phyloP scores from a whole-genome alignment of 805 yeast genomes.

The Kodamaea kakaduensis region DNA sequence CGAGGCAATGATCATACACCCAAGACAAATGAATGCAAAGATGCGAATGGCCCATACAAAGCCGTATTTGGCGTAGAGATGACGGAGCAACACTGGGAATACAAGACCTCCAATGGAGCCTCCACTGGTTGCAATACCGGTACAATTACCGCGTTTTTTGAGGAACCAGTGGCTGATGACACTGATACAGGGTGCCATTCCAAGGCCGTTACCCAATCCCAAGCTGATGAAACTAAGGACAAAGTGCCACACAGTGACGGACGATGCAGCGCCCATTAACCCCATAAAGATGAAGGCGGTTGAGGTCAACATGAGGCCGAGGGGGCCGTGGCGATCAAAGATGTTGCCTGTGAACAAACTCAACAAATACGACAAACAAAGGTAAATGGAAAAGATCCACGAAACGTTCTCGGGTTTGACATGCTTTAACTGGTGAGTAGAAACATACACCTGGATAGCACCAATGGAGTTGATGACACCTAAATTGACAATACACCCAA shows the following conservation, averaged over 20 bases:
- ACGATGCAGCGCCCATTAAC: slow-evolving; percentile 53
- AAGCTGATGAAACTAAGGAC: slow-evolving; percentile 52
- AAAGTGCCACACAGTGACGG: slow-evolving; percentile 55
- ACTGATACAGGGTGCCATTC: slow-evolving; percentile 59
- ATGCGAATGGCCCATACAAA: slow-evolving; percentile 32
- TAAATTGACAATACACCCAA: slow-evolving; percentile 50
- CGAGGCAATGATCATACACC: slow-evolving; percentile 22
- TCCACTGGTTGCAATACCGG: slow-evolving; percentile 56
- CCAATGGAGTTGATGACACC: slow-evolving; percentile 60
- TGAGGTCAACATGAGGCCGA: slow-evolving; percentile 39
- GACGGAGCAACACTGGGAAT: slow-evolving; percentile 18
- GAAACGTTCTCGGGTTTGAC: slow-evolving; percentile 47
- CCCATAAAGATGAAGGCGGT: slow-evolving; percentile 44
- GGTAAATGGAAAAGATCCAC: slow-evolving; percentile 62
- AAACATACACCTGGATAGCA: slow-evolving; percentile 57
- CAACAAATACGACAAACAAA: slow-evolving; percentile 45
- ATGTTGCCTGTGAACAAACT: slow-evolving; percentile 55
- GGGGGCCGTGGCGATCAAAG: slow-evolving; percentile 61
- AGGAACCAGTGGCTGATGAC: slow-evolving; percentile 66
- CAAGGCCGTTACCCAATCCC: slow-evolving; percentile 58
- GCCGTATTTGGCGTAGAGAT: slow-evolving; percentile 16
- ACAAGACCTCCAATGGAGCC: slow-evolving; percentile 21
- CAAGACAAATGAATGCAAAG: slow-evolving; percentile 34
- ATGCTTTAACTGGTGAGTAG: slow-evolving; percentile 48
- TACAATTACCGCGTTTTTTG: slow-evolving; percentile 54